These are phyloP conservation scores for Paecilomyces variotii DNA, from an alignment of 2,329 filamentous ascomycete genomes.

Conservation along the genomic window DNA sequence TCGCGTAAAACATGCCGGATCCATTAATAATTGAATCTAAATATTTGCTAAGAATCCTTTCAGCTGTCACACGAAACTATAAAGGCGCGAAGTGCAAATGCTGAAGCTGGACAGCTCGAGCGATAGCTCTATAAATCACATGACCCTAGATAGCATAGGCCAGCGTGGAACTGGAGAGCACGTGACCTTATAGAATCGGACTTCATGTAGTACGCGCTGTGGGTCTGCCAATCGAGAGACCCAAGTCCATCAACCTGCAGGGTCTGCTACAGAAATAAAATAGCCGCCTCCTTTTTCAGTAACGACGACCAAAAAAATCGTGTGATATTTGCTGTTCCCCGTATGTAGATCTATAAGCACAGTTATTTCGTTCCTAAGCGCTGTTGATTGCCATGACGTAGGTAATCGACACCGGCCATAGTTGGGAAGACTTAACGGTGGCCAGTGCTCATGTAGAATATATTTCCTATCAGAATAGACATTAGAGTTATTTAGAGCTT, in stretches of 20 bases:
- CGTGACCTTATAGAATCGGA: too few species aligned
- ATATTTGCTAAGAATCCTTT: too few species aligned
- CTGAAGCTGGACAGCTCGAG: background rate
- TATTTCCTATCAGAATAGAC: too few species aligned
- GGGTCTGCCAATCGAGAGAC: constrained; percentile 90
- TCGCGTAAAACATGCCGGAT: too few species aligned
- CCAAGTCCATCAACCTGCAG: constrained; percentile 92
- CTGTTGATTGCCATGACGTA: background rate
- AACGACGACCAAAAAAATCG: background rate
- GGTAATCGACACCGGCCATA: too few species aligned
- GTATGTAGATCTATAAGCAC: background rate
- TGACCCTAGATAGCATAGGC: too few species aligned
- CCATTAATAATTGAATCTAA: too few species aligned
- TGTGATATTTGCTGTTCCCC: background rate
- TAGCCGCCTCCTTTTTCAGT: background rate
- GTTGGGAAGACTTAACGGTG: too few species aligned
- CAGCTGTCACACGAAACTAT: too few species aligned
- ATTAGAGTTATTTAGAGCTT: too few species aligned
- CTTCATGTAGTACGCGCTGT: constrained; percentile 52
- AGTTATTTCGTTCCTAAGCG: background rate
- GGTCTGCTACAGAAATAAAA: constrained; percentile 60
- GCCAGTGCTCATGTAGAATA: too few species aligned
- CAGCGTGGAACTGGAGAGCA: too few species aligned
- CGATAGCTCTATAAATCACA: background rate
- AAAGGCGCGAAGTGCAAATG: background rate